phyloP scores from a whole-genome alignment of 1,284 basidiomycete species.

The Ustilago curta region DNA sequence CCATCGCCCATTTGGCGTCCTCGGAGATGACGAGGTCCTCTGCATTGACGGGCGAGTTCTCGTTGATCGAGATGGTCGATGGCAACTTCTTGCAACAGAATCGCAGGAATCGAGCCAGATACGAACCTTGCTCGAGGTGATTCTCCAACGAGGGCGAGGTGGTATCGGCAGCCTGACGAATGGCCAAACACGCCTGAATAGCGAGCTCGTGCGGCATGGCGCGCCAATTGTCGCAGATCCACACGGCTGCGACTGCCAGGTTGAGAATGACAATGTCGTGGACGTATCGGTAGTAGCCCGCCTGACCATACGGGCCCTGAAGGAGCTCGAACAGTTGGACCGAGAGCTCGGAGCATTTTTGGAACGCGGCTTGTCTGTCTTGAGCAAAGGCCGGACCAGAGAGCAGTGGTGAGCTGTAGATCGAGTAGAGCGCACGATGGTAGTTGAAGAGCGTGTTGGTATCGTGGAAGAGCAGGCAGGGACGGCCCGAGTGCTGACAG shows the following conservation, averaged over 20 bases:
- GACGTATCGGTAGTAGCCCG: slow-evolving; percentile 51
- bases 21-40: slow-evolving; percentile 50
- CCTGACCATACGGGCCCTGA: slow-evolving; percentile 45
- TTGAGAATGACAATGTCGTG: slow-evolving; percentile 57
- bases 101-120: slow-evolving; percentile 47
- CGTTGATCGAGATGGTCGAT: slow-evolving; percentile 52
- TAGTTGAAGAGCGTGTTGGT: slow-evolving; percentile 57
- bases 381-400: slow-evolving; percentile 35
- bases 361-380: slow-evolving; percentile 46
- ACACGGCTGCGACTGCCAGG: slow-evolving; percentile 48
- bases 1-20: slow-evolving; percentile 52
- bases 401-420: slow-evolving; percentile 45
- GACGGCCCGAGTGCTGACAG: slow-evolving; percentile 49
- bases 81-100: slow-evolving; percentile 56
- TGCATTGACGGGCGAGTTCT: slow-evolving; percentile 51
- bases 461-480: slow-evolving; percentile 50
- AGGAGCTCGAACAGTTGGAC: slow-evolving; percentile 52
- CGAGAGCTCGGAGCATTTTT: slow-evolving; percentile 49
- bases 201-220: slow-evolving; percentile 53
- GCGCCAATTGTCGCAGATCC: slow-evolving; percentile 56
- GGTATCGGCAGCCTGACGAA: slow-evolving; percentile 47
- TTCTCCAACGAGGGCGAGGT: slow-evolving; percentile 47
- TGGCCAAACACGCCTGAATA: slow-evolving; percentile 40
- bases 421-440: slow-evolving; percentile 52
- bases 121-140: slow-evolving; percentile 48